Conservation (phyloP, 2,329 filamentous ascomycete species). For the Scytalidium sp. region DNA sequence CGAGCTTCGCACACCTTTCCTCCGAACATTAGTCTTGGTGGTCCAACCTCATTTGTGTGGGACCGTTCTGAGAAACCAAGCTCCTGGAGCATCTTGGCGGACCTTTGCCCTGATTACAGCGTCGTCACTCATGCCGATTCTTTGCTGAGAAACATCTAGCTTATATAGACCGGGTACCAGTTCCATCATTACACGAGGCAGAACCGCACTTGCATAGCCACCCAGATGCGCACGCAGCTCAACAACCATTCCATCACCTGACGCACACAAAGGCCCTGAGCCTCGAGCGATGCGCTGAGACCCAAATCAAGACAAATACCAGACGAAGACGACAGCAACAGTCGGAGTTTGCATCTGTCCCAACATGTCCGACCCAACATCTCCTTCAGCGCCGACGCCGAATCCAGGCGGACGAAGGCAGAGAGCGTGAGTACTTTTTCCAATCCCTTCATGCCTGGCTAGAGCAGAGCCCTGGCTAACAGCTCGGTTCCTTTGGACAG, state of each 20-base stretch:
- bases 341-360: not conserved
- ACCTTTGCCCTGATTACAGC: too few species aligned
- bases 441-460: slow-evolving; percentile 5
- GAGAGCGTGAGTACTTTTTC: slow-evolving; percentile 29
- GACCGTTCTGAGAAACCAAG: not conserved
- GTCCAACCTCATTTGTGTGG: not conserved
- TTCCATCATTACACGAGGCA: not conserved
- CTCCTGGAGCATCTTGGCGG: too few species aligned
- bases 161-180: too few species aligned
- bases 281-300: slow-evolving; percentile 23
- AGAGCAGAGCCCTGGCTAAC: slow-evolving; percentile 16
- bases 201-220: slow-evolving; percentile 13
- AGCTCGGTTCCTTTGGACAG: slow-evolving; percentile 15
- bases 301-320: too few species aligned
- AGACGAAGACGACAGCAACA: not conserved
- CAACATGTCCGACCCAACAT: slow-evolving; percentile 20
- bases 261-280: slow-evolving; percentile 21
- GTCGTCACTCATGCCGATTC: too few species aligned
- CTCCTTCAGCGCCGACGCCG: slow-evolving; percentile 16
- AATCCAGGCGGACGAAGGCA: slow-evolving; percentile 25
- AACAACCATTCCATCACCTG: slow-evolving; percentile 9
- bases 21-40: not conserved
- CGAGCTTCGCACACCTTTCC: too few species aligned
- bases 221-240: slow-evolving; percentile 19
- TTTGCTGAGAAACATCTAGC: too few species aligned